A percentile compares a stretch with the other conserved stretches of the same genome.
These are phyloP conservation scores for Tolypocladium album DNA, from an alignment of 2,329 filamentous ascomycete genomes.

Conservation along the genomic window DNA sequence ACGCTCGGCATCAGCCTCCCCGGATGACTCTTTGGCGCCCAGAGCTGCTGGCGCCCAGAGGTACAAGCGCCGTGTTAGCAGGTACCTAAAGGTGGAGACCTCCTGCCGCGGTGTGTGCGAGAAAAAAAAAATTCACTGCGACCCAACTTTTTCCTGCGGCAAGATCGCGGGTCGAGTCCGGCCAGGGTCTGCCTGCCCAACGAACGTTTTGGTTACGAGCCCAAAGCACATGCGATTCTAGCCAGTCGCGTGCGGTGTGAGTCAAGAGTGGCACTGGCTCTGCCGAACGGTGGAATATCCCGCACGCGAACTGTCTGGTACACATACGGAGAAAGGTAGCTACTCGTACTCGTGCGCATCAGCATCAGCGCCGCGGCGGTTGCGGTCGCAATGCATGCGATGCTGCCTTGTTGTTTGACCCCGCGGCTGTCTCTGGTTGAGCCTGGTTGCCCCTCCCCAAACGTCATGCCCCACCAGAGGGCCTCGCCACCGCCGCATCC, in stretches of 20 bases:
- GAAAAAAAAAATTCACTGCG: slow-evolving; percentile 14
- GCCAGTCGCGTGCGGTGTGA: background rate
- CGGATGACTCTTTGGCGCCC: background rate
- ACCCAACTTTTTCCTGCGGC: slow-evolving; percentile 7
- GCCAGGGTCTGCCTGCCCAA: slow-evolving; percentile 14
- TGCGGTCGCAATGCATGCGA: background rate
- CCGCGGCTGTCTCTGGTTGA: background rate
- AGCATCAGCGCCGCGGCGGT: background rate
- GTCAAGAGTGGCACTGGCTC: background rate
- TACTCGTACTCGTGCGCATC: background rate
- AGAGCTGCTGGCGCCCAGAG: background rate
- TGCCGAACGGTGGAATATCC: background rate
- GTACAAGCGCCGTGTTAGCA: slow-evolving; percentile 19
- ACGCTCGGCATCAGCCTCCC: background rate
- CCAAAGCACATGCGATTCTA: slow-evolving; percentile 9
- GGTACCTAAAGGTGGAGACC: slow-evolving; percentile 9
- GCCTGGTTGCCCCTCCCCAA: slow-evolving; percentile 13
- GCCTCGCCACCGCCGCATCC: slow-evolving; percentile 13
- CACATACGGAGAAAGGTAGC: too few relatives aligned
- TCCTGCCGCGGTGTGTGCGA: background rate
- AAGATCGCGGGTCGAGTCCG: slow-evolving; percentile 5
- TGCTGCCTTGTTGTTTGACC: background rate
- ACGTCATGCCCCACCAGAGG: slow-evolving; percentile 20
- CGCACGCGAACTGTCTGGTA: background rate
- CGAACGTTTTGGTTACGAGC: slow-evolving; percentile 6